Evolutionary conservation across 805 yeast species (phyloP).

Genomic region (Ogataea populi-albae): DNA sequence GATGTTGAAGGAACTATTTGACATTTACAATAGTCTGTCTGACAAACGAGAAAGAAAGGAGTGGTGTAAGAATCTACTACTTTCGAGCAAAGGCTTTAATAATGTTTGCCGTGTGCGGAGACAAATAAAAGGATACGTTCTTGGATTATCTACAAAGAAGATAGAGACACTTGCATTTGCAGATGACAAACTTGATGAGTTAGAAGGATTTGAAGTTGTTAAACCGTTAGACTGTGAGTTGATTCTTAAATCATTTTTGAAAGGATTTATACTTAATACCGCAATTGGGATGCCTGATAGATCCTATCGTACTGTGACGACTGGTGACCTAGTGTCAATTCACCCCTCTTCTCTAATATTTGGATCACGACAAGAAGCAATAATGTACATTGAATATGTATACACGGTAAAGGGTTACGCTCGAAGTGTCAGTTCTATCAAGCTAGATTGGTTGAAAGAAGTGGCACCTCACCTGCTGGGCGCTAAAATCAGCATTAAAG

Average conservation of each 20-base stretch:
- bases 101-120: slow-evolving; percentile 72
- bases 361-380: slow-evolving; percentile 77
- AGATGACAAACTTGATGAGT: no score
- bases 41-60: slow-evolving; percentile 55
- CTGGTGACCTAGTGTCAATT: slow-evolving; percentile 80
- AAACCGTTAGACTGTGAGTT: slow-evolving; percentile 49
- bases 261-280: slow-evolving; percentile 82
- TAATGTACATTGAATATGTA: slow-evolving; percentile 93
- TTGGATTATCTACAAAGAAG: no score
- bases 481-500: slow-evolving; percentile 27
- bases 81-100: slow-evolving; percentile 75
- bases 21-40: slow-evolving; percentile 46
- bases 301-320: slow-evolving; percentile 78
- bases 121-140: slow-evolving; percentile 74
- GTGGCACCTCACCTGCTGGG: slow-evolving; percentile 66
- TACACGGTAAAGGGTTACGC: slow-evolving; percentile 93
- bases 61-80: slow-evolving; percentile 81
- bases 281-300: slow-evolving; percentile 96
- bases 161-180: no score
- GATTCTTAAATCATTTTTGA: slow-evolving; percentile 73
- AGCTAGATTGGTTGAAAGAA: slow-evolving; percentile 83
- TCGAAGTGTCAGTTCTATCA: slow-evolving; percentile 78
- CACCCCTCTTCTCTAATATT: slow-evolving; percentile 90
- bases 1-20: slow-evolving; percentile 74
- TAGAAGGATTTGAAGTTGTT: no score